Conservation (phyloP, 148 eudicot species). For the Rhododendron mucronatum region DNA sequence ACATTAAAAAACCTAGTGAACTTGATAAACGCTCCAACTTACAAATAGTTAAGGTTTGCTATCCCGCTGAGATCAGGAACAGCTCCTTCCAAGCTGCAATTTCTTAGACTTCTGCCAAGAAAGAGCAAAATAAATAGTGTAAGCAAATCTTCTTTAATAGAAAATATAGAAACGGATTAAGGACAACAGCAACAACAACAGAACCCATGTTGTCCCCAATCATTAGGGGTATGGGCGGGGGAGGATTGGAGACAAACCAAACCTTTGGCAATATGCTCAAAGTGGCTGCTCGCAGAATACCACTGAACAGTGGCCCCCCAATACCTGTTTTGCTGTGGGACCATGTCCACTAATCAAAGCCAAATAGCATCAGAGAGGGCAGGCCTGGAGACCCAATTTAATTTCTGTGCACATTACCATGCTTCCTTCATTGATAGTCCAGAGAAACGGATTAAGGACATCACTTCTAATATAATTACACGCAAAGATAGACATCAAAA, state of each 20-base stretch:
- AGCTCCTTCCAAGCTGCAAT: conserved; percentile 72
- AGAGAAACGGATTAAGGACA: not conserved
- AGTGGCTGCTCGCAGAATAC: too few species aligned
- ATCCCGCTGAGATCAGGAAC: conserved; percentile 72
- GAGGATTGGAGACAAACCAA: too few species aligned
- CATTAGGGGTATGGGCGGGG: too few species aligned
- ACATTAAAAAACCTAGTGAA: not conserved
- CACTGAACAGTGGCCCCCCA: too few species aligned
- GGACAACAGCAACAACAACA: not conserved
- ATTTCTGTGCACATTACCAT: too few species aligned
- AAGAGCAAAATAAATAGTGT: conserved; percentile 6
- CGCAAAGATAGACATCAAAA: not conserved
- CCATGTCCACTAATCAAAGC: too few species aligned
- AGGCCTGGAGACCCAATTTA: too few species aligned
- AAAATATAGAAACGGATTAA: not conserved
- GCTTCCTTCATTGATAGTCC: too few species aligned
- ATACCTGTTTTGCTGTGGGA: too few species aligned
- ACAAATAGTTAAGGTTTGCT: conserved; percentile 63
- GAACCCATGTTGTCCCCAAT: too few species aligned
- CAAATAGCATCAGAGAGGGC: too few species aligned
- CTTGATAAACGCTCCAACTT: conserved; percentile 26
- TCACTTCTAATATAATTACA: not conserved
- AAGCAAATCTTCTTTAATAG: conserved; percentile 2
- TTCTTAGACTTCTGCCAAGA: conserved; percentile 77
- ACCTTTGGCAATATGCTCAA: too few species aligned